Percentiles rank a stretch among this genome's conserved stretches.
Evolutionary conservation across 148 eudicot genomes (phyloP).

Genomic region (Chenopodium formosanum): DNA sequence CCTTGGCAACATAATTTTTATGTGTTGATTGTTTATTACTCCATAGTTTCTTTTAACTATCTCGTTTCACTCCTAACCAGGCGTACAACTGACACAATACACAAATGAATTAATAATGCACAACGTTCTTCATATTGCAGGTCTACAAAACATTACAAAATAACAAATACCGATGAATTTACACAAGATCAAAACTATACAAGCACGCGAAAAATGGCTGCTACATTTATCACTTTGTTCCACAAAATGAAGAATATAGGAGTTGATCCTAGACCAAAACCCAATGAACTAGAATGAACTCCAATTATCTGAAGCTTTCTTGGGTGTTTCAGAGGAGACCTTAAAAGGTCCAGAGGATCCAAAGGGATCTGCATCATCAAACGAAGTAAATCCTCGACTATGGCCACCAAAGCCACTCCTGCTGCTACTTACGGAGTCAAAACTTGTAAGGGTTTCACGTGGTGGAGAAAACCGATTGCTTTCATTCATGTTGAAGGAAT

Average conservation of each 20-base stretch:
- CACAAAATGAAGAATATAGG: neutral
- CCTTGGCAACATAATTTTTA: no score
- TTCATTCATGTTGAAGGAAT: slow-evolving; percentile 48
- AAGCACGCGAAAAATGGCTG: slow-evolving; percentile 24
- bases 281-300: slow-evolving; percentile 49
- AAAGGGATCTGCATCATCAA: slow-evolving; percentile 85
- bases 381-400: slow-evolving; percentile 64
- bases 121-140: neutral
- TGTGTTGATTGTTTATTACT: no score
- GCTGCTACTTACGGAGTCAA: slow-evolving; percentile 77
- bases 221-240: neutral
- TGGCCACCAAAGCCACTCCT: slow-evolving; percentile 55
- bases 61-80: neutral
- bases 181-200: slow-evolving; percentile 21
- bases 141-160: slow-evolving; percentile 14
- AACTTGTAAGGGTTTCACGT: slow-evolving; percentile 61
- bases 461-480: slow-evolving; percentile 50
- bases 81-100: neutral
- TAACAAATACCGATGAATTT: slow-evolving; percentile 19
- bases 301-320: slow-evolving; percentile 72
- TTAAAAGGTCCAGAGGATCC: slow-evolving; percentile 89
- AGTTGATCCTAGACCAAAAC: neutral
- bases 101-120: slow-evolving; percentile 3
- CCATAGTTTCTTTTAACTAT: neutral
- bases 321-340: slow-evolving; percentile 69